Conservation (phyloP, 441 rosid species). For the Pelargonium citronellum region DNA sequence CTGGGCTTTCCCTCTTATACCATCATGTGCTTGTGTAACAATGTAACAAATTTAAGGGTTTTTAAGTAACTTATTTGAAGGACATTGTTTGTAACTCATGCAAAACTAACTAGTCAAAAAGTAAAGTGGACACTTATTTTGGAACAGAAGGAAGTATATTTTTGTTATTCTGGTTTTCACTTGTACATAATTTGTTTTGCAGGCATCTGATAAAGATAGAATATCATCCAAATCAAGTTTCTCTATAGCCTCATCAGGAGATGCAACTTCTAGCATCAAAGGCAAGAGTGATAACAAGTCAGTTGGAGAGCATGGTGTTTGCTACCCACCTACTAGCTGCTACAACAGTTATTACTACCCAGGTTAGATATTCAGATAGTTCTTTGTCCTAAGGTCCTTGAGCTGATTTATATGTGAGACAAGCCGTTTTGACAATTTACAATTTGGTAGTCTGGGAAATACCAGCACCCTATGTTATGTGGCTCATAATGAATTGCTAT, state of each 20-base stretch:
- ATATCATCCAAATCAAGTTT: constrained; percentile 26
- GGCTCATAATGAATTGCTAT: not conserved
- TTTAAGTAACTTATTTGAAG: too few relatives aligned
- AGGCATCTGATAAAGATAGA: constrained; percentile 34
- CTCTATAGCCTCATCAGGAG: constrained; percentile 16
- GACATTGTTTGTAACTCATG: not conserved
- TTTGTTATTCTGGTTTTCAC: constrained; percentile 9
- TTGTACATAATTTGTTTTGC: constrained; percentile 12
- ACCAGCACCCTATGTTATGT: not conserved
- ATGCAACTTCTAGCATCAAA: constrained; percentile 25
- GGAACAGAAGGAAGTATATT: not conserved
- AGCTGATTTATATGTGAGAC: not conserved
- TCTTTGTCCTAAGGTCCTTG: not conserved
- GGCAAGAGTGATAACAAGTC: constrained; percentile 24
- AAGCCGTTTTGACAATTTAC: not conserved
- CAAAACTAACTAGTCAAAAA: not conserved
- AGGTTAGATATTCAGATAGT: constrained; percentile 33
- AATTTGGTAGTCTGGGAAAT: not conserved
- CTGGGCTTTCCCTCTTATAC: too few relatives aligned
- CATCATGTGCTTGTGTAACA: too few relatives aligned
- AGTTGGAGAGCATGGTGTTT: constrained; percentile 27
- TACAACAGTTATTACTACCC: constrained; percentile 39
- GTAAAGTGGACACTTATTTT: too few relatives aligned
- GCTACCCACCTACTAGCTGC: constrained; percentile 30
- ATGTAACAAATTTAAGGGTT: too few relatives aligned